phyloP scores from a whole-genome alignment of 805 yeast species.

The Candida corydali region DNA sequence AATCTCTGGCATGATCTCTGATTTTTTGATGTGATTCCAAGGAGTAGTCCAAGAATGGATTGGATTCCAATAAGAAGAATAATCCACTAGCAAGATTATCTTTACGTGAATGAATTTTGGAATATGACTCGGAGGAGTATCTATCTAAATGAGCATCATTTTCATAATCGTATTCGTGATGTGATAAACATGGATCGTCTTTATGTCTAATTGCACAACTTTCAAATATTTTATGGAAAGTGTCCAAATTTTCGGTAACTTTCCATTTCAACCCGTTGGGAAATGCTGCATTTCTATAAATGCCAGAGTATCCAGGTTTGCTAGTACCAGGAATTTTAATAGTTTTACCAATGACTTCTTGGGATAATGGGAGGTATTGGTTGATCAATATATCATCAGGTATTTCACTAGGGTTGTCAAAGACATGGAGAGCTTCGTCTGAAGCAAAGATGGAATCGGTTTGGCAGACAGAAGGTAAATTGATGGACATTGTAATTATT shows the following conservation, averaged over 20 bases:
- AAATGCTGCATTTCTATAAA: conserved; percentile 26
- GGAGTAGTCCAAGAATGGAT: conserved; percentile 17
- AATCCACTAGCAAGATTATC: conserved; percentile 52
- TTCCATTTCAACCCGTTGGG: conserved; percentile 19
- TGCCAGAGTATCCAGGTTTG: conserved; percentile 22
- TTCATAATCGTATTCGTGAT: conserved; percentile 30
- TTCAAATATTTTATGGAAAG: conserved; percentile 33
- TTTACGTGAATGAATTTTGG: conserved; percentile 39
- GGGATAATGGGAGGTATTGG: conserved; percentile 8
- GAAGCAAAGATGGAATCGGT: conserved; percentile 7
- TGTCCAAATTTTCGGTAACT: conserved; percentile 32
- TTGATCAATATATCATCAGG: conserved; percentile 9
- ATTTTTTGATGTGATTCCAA: conserved; percentile 26
- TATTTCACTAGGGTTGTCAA: conserved; percentile 9
- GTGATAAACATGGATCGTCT: conserved; percentile 33
- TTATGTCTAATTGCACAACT: conserved; percentile 18
- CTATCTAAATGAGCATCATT: conserved; percentile 24
- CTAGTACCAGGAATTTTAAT: conserved; percentile 15
- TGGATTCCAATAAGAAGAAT: conserved; percentile 28
- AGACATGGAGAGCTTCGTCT: conserved; percentile 8
- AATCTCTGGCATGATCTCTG: conserved; percentile 20
- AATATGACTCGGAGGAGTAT: conserved; percentile 44
- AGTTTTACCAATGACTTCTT: conserved; percentile 5
- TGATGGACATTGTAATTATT: conserved; percentile 2
- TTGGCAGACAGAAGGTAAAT: conserved; percentile 9